Conservation (phyloP, 441 rosid species). For the Populus hybrid region DNA sequence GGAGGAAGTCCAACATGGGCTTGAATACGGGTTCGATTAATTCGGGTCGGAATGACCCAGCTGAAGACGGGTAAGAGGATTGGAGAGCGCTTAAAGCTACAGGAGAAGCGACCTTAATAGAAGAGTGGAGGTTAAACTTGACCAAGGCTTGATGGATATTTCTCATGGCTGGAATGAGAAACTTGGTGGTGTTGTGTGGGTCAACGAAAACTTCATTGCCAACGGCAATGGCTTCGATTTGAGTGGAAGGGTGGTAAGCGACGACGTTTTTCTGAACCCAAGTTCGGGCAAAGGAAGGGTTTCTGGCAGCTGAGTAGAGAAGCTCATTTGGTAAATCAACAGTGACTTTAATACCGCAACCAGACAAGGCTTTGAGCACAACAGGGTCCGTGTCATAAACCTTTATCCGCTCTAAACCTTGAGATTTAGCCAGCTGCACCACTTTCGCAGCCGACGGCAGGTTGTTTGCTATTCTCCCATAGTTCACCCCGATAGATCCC, state of each 20-base stretch:
- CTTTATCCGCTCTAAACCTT: conserved; percentile 63
- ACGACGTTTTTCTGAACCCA: conserved; percentile 66
- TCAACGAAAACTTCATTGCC: conserved; percentile 87
- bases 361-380: conserved; percentile 65
- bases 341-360: conserved; percentile 66
- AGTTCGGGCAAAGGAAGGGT: conserved; percentile 37
- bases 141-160: conserved; percentile 64
- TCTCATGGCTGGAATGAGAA: conserved; percentile 68
- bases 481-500: conserved; percentile 83
- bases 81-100: conserved; percentile 72
- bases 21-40: conserved; percentile 62
- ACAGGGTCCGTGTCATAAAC: conserved; percentile 69
- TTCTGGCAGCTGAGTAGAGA: conserved; percentile 50
- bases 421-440: conserved; percentile 62
- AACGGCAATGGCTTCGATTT: conserved; percentile 79
- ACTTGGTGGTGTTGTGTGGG: conserved; percentile 58
- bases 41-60: conserved; percentile 76
- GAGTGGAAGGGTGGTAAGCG: conserved; percentile 56
- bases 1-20: conserved; percentile 76
- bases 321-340: conserved; percentile 73
- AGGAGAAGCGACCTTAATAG: conserved; percentile 76
- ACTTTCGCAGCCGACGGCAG: conserved; percentile 70
- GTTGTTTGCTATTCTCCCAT: conserved; percentile 72
- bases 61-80: conserved; percentile 77
- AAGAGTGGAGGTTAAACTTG: conserved; percentile 48